Base-by-base conservation (phyloP, 257 asterid genomes). In the Nicotiana tomentosiformis region DNA sequence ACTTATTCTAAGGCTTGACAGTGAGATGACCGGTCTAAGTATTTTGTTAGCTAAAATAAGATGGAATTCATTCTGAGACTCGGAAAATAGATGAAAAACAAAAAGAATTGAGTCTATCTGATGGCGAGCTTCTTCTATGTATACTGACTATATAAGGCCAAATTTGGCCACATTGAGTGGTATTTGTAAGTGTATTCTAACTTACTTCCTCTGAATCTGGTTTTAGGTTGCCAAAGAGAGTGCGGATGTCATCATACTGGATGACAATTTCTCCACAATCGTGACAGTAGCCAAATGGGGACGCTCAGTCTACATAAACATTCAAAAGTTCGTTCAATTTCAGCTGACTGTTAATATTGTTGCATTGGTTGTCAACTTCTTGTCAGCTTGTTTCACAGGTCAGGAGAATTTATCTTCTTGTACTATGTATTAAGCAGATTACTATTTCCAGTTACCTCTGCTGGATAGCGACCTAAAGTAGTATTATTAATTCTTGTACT, bases 271-370 rank as follows among this genome's bases (percentile, higher is more conserved):
- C 95, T 94, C 98, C 81, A 94, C 98, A 6, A 94, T 93, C 26
- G 97, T 93, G 61, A 94, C 94, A 0, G 97, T 94, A 35, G 97
- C 97, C 69, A 94, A 89, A 87, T 94, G 98, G 98, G 98, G 97
- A 5, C 93, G 97, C 43, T 94, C 98, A 1, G 97, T 94, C 16
- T 94, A 94, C 43, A 91, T 94, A 26, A 94, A 94, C 88, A 94
- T 94, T 82, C 98, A 94, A 69, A 94, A 94, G 85, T 94, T 94
- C 68, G 98, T 94, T 69, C 98, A 94, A 84, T 94, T 94, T 82
- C 98, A 94, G 89, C 90, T 94, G 81, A 94, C 98, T 10, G 98
- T 94, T 53, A 94, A 94, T 62, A 87, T 94, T 66, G 98, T 94
- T 80, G 98, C 98, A 7, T 83, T 94, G 68, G 66, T 91, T n/a